Base-by-base conservation (phyloP, 1,284 basidiomycete species). In the Ustilago loliicola region DNA sequence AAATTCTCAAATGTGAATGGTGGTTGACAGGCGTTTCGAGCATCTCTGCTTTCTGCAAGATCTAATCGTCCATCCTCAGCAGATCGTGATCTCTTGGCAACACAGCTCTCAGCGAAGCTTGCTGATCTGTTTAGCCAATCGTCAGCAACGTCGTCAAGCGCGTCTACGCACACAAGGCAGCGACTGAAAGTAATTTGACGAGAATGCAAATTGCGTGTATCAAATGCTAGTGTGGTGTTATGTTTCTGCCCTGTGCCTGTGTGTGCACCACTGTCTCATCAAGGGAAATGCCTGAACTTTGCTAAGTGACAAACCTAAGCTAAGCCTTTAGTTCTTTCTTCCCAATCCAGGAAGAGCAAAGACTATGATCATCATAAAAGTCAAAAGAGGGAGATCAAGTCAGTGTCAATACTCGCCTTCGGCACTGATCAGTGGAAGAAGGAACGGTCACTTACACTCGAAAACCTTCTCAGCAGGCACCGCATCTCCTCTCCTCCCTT, bases 391-490 rank as follows among this genome's bases (percentile, higher is more conserved):
- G 9, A 40, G 5, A 40, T 9, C 27, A 29, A 34, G 15, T 15
- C 38, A 29, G 42, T 42, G 23, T 51, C 45, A 52, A 6, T 5
- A 29, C n/a, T 50, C 48, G n/a, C 29, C 8, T 9, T 11, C 15
- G 3, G 13, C 9, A 38, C 36, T 8, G 25, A 27, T 29, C 3
- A 15, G 10, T 11, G 8, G 15, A 19, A 50, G 19, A 29, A 50
- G 27, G 27, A 6, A 45, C 11, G 19, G 48, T 4, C 0, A 80
- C 60, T 53, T 62, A 72, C 66, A 81, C 42, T 92, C 91, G 77
- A 90, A 92, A 21, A 93, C 89, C 57, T 89, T 88, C 83, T 93
- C 92, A 0, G 91, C 88, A 0, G 91, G 91, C 3, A 91, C 90
- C n/a, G 91, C 91, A 89, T 91, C 92, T 0, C 92, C 91, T 34